Base-by-base conservation (phyloP, 805 yeast genomes). In the Kluyveromyces nonfermentans region DNA sequence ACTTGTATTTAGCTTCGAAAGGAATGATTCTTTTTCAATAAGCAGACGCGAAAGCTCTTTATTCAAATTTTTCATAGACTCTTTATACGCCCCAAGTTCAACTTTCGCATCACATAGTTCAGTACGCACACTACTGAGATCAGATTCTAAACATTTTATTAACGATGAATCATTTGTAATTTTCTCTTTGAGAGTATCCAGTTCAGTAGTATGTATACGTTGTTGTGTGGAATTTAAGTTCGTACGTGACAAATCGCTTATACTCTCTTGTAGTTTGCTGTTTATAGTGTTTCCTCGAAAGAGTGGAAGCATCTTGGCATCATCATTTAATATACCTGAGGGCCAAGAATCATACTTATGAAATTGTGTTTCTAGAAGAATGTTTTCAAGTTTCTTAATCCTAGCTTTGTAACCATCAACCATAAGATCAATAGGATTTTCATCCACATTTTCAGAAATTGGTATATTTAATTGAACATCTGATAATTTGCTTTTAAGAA, bases 281-380 rank as follows among this genome's bases (percentile, higher is more conserved):
- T 28, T 38, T 10, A 38, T 21, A 9, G 41, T 38, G 16, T 15
- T 38, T 14, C 22, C 31, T 14, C 41, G 33, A 22, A 38, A 38
- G 22, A 28, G 19, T 19, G 25, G 41, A 7, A 38, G 17, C 33
- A 31, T 47, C 33, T 41, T 36, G 21, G 44, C 40, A 5, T 48
- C 44, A 8, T 50, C 37, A 21, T 52, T 50, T 33, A 57, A 48
- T 21, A 75, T 73, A 63, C 71, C 53, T 47, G 73, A 54, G 2
- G 70, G 71, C 72, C 73, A 69, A 40, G 62, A 64, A 28, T 70
- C 70, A 33, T 78, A 67, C 41, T 77, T 74, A 37, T 73, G 72
- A 54, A 73, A 78, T 50, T 77, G 85, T 43, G 78, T 82, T 49
- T 84, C 86, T 57, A 87, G 93, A 14, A 88, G 64, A 33, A 87